phyloP scores from a whole-genome alignment of 1,139 yeast genomes.

The Spathaspora jeffriesii region DNA sequence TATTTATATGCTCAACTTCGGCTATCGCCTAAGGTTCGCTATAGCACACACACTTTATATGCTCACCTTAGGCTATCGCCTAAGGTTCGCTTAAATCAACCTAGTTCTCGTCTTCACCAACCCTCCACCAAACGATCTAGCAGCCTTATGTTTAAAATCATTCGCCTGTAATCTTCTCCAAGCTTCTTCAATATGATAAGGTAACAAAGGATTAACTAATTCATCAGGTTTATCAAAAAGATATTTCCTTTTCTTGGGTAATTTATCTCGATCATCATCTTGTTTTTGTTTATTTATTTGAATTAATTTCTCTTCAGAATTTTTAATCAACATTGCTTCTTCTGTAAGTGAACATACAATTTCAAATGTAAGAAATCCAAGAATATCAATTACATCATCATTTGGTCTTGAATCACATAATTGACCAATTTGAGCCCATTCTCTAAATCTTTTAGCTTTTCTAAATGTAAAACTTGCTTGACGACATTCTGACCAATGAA shows the following conservation, averaged over 20 bases:
- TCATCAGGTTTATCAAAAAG: slow-evolving; percentile 93
- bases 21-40: too few species aligned
- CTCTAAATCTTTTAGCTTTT: slow-evolving; percentile 89
- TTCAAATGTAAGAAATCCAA: slow-evolving; percentile 95
- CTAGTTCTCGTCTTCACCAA: slow-evolving; percentile 42
- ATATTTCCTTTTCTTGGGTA: slow-evolving; percentile 48
- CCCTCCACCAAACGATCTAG: slow-evolving; percentile 81
- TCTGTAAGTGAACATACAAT: slow-evolving; percentile 95
- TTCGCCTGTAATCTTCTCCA: slow-evolving; percentile 79
- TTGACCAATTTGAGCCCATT: slow-evolving; percentile 91
- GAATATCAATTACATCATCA: slow-evolving; percentile 94
- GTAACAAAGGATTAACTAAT: slow-evolving; percentile 77
- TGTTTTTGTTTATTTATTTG: slow-evolving; percentile 31
- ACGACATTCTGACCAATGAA: slow-evolving; percentile 98
- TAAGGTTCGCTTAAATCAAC: slow-evolving; percentile 26
- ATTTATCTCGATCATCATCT: slow-evolving; percentile 22
- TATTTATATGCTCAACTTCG: too few species aligned
- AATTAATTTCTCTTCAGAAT: slow-evolving; percentile 55
- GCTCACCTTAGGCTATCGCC: background rate
- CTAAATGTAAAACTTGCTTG: slow-evolving; percentile 97
- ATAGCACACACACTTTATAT: too few species aligned
- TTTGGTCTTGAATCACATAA: slow-evolving; percentile 90
- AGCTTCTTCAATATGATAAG: slow-evolving; percentile 88
- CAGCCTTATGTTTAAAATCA: slow-evolving; percentile 61
- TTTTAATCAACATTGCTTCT: slow-evolving; percentile 82